Evolutionary conservation across 2,329 filamentous ascomycete genomes (phyloP).

Genomic region (Talaromyces funiculosus): DNA sequence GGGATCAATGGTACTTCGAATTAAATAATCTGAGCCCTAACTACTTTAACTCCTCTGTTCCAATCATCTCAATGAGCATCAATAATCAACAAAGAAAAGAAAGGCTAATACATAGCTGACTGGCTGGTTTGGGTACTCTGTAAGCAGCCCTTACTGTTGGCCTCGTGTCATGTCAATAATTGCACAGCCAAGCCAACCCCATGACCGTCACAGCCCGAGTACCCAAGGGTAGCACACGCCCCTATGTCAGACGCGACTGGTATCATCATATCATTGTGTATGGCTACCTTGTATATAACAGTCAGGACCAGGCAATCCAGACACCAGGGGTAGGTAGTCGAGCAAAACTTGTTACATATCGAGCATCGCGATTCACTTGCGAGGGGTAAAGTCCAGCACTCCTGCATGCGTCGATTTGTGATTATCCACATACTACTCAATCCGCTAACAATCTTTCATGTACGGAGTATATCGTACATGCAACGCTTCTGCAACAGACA

Average conservation of each 20-base stretch:
- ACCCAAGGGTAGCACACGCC: not conserved
- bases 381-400: not conserved
- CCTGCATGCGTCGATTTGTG: not conserved
- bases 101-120: too few relatives aligned
- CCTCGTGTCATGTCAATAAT: not conserved
- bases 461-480: not conserved
- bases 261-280: not conserved
- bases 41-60: too few relatives aligned
- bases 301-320: not conserved
- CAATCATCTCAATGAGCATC: too few relatives aligned
- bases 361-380: not conserved
- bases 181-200: slow-evolving; percentile 1
- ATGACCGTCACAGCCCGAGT: not conserved
- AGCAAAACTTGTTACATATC: not conserved
- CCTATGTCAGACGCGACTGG: not conserved
- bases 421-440: not conserved
- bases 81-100: too few relatives aligned
- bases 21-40: too few relatives aligned
- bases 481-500: slow-evolving; percentile 3
- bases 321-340: not conserved
- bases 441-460: not conserved
- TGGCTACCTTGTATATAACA: not conserved
- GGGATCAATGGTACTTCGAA: too few relatives aligned
- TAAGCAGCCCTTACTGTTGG: not conserved
- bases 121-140: too few relatives aligned